Evolutionary conservation across 345 rosid species (phyloP), one percentile per base, ranked within the genome.

Genomic region (Dimocarpus longan): DNA sequence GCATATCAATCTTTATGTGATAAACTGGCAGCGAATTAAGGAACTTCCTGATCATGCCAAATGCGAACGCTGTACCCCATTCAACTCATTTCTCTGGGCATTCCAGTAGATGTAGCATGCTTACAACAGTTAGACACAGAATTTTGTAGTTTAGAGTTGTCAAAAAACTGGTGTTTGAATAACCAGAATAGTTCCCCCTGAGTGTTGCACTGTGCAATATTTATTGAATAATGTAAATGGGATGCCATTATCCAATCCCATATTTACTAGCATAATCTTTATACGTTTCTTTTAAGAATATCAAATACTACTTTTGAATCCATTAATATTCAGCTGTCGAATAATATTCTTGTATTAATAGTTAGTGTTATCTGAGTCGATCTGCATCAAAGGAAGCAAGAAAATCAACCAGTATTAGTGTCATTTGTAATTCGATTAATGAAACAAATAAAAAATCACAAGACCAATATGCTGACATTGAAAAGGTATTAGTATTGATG

Each of bases 1-100:
- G 95, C 98, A 16, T 93, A 95, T 78, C 89, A 91, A 83, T 86
- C 93, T 16, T 68, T 93, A 80, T 86, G 98, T 28, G 89, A 91
- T 73, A 92, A 86, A 86, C 89, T 95, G 82, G 87, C 87, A 9
- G 66, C 86, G 76, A 82, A 82, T 81, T 90, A 83, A 82, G 68
- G 76, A 59, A 10, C 32, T 19, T 56, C 52, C 5, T 13, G 67
- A 54, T 26, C 68, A 13, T 71, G 4, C 22, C 4, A 28, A 69
- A 66, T 67, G n/a, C 5, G 50, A 59, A 60, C 10, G 4, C 28
- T 46, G 54, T 66, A 63, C 39, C 69, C 69, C 32, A 66, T 52
- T 3, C 19, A 71, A 28, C 54, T 70, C 19, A 16, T 56, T 26
- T 42, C 63, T n/a, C 13, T 1, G 10, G 54, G 46, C 54, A 57